Conservation (phyloP, 805 yeast species). For the Nakazawaea populi region DNA sequence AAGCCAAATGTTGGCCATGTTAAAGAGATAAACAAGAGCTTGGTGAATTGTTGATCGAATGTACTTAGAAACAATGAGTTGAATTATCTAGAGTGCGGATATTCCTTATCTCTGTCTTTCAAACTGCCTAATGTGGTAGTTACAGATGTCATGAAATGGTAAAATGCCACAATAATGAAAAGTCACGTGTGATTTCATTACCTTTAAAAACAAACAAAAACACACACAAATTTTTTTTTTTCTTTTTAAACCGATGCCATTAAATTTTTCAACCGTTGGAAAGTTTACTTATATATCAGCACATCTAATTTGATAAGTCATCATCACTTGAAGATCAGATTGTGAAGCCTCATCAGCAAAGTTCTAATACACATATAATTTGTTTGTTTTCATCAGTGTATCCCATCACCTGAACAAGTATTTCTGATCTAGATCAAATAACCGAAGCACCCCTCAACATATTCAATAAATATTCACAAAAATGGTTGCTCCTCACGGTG, state of each 20-base stretch:
- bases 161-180: constrained; percentile 4
- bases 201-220: not conserved
- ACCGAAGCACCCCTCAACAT: not conserved
- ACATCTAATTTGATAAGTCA: too few relatives aligned
- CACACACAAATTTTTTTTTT: not conserved
- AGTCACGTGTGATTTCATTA: constrained; percentile 5
- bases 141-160: not conserved
- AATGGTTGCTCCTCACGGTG: constrained; percentile 90
- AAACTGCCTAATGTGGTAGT: too few relatives aligned
- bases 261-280: not conserved
- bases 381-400: not conserved
- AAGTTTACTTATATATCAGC: not conserved
- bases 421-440: not conserved
- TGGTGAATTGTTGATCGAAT: too few relatives aligned
- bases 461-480: constrained; percentile 1
- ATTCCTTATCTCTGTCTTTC: not conserved
- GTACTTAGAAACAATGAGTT: too few relatives aligned
- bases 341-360: not conserved
- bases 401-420: too few relatives aligned
- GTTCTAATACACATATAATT: not conserved
- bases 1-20: too few relatives aligned
- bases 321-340: not conserved
- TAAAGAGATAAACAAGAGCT: too few relatives aligned
- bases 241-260: not conserved
- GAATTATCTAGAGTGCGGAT: too few relatives aligned